Base-by-base conservation (phyloP, 257 asterid genomes). In the Nicotiana obtusifolia region DNA sequence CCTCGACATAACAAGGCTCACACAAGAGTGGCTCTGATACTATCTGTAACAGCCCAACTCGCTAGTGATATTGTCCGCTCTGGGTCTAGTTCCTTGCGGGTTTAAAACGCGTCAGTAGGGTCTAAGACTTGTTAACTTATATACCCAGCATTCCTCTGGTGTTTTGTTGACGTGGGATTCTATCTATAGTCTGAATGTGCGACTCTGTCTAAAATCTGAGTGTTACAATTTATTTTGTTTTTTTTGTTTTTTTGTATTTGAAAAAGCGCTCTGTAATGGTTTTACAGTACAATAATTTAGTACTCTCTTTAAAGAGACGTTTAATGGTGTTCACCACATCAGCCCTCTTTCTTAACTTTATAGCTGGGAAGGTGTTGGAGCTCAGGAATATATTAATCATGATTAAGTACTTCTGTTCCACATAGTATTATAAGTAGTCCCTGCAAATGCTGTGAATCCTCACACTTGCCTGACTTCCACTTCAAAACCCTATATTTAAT, bases 241-340 rank as follows among this genome's bases (percentile, higher is more conserved):
- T n/a, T 59, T 59, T 24, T 4, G 6, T 37, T 37, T 10, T 68
- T 19, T 71, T 41, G 5, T 35, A 71, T 44, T 44, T 17, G 15
- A 71, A 44, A 71, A 44, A 13, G 22, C 24, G 4, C 19, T 22
- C 4, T 44, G 52, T 24, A 26, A 49, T 73, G 41, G 49, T 24
- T 37, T 24, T 14, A 49, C 41, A 1, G 62, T 49, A 73, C 16
- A 24, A 75, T 75, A 75, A 75, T 75, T 75, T 47, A 28, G 62
- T 17, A 24, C 37, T 44, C 78, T 15, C 3, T 5, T n/a, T 11
- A 1, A 44, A 44, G 60, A 44, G 41, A 75, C 80, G 49, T 75
- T 75, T 24, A 75, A 7, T 75, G 80, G 80, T 75, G 44, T 47
- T 20, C 77, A 44, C 80, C 80, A 49, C 62, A 26, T 49, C 41